Percentiles rank a stretch among this genome's conserved stretches.
phyloP scores from a whole-genome alignment of 2,329 filamentous ascomycete species.

The Pseudogymnoascus sp. region DNA sequence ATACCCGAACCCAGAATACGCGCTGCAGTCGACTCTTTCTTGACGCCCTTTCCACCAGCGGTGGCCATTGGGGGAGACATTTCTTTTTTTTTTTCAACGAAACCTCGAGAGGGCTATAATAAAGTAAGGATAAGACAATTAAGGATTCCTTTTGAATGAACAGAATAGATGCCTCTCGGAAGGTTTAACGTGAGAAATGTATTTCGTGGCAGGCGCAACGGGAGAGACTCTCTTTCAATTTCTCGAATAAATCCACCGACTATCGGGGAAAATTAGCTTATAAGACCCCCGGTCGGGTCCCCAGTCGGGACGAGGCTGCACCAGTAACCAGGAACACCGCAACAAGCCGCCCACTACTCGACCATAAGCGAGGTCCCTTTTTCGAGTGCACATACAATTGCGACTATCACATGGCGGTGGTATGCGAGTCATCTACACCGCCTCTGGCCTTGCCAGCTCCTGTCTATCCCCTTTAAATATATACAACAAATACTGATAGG shows the following conservation, averaged over 20 bases:
- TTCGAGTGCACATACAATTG: not conserved
- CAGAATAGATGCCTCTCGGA: not conserved
- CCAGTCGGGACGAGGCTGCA: constrained; percentile 1
- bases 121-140: constrained; percentile 7
- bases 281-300: not conserved
- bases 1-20: constrained; percentile 86
- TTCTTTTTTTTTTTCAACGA: constrained; percentile 6
- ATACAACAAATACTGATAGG: not conserved
- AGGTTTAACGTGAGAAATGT: not conserved
- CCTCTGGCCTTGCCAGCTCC: not conserved
- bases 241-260: constrained; percentile 8
- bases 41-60: constrained; percentile 49
- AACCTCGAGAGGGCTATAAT: not conserved
- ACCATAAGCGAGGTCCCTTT: constrained; percentile 8
- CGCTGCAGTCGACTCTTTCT: constrained; percentile 85
- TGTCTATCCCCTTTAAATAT: not conserved
- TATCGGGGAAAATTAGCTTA: constrained; percentile 1
- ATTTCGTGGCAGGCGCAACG: constrained; percentile 1
- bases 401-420: not conserved
- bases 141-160: not conserved
- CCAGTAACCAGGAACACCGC: constrained; percentile 7
- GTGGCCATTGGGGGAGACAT: constrained; percentile 17
- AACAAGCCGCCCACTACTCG: not conserved
- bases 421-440: not conserved
- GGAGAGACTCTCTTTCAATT: not conserved